A percentile compares a stretch with the other conserved stretches of the same genome.
These are phyloP conservation scores for Mucuna pruriens DNA, from an alignment of 306 rosid genomes.

Conservation along the genomic window DNA sequence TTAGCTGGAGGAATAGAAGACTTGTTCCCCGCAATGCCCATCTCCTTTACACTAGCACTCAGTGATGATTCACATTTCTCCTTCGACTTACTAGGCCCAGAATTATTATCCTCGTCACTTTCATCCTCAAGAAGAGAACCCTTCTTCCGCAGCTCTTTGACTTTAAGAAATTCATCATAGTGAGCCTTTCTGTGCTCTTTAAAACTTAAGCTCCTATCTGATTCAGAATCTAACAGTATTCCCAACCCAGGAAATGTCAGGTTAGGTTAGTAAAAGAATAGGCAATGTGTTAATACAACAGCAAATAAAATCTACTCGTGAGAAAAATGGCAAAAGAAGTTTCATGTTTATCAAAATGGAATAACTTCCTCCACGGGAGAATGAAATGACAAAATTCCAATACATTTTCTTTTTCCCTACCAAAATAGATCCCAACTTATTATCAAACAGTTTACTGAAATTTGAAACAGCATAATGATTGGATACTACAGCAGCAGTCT, in stretches of 20 bases:
- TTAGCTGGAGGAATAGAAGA: constrained; percentile 51
- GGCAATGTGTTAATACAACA: constrained; percentile 7
- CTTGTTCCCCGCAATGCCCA: constrained; percentile 56
- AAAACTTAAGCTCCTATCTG: constrained; percentile 64
- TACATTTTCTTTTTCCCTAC: neutral
- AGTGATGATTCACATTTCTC: constrained; percentile 54
- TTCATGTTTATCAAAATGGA: neutral
- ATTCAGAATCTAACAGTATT: constrained; percentile 53
- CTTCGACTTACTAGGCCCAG: constrained; percentile 33
- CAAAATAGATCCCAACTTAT: neutral
- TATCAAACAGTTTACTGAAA: neutral
- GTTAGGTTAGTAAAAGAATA: constrained; percentile 7
- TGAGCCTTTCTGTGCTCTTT: constrained; percentile 86
- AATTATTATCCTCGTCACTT: constrained; percentile 52
- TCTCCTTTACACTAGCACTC: constrained; percentile 69
- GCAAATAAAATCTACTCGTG: neutral
- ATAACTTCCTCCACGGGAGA: neutral
- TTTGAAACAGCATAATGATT: neutral
- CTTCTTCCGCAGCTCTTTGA: constrained; percentile 66
- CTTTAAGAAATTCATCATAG: constrained; percentile 84
- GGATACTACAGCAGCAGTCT: too few species aligned
- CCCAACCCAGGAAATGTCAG: constrained; percentile 32
- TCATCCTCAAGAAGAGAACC: constrained; percentile 67
- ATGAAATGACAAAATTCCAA: neutral
- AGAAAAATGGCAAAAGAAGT: neutral